Conservation (phyloP, 495 filamentous ascomycete species). For the Lepraria neglecta region DNA sequence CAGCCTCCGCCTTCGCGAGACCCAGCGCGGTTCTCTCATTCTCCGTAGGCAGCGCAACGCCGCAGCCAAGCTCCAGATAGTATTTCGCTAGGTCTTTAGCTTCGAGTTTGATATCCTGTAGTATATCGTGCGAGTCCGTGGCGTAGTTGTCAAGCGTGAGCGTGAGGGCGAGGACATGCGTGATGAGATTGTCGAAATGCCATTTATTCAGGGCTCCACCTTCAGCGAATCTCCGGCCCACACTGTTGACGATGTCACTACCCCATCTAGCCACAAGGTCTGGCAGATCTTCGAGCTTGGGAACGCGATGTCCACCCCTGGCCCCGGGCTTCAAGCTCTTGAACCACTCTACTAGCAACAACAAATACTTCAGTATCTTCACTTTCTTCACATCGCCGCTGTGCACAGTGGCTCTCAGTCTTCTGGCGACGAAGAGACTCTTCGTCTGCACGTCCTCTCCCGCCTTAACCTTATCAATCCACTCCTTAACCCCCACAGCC, state of each 20-base stretch:
- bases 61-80: slow-evolving; percentile 72
- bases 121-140: slow-evolving; percentile 68
- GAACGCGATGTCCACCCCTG: slow-evolving; percentile 28
- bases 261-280: slow-evolving; percentile 45
- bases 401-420: slow-evolving; percentile 51
- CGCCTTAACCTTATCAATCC: slow-evolving; percentile 59
- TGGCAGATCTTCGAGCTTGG: slow-evolving; percentile 44
- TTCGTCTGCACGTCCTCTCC: slow-evolving; percentile 49
- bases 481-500: slow-evolving; percentile 60
- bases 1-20: slow-evolving; percentile 53
- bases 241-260: slow-evolving; percentile 58
- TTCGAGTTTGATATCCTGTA: slow-evolving; percentile 72
- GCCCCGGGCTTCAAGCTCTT: slow-evolving; percentile 16
- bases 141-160: slow-evolving; percentile 69
- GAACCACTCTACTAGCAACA: slow-evolving; percentile 58
- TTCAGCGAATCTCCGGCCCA: slow-evolving; percentile 65
- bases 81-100: slow-evolving; percentile 45
- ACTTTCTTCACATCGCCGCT: slow-evolving; percentile 53
- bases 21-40: slow-evolving; percentile 40
- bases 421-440: slow-evolving; percentile 60
- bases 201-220: slow-evolving; percentile 50
- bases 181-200: slow-evolving; percentile 58
- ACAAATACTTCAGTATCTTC: slow-evolving; percentile 61
- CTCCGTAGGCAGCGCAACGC: slow-evolving; percentile 39
- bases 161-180: slow-evolving; percentile 60